Conservation (phyloP, 2,329 filamentous ascomycete species). For the Pyrenophora graminea region DNA sequence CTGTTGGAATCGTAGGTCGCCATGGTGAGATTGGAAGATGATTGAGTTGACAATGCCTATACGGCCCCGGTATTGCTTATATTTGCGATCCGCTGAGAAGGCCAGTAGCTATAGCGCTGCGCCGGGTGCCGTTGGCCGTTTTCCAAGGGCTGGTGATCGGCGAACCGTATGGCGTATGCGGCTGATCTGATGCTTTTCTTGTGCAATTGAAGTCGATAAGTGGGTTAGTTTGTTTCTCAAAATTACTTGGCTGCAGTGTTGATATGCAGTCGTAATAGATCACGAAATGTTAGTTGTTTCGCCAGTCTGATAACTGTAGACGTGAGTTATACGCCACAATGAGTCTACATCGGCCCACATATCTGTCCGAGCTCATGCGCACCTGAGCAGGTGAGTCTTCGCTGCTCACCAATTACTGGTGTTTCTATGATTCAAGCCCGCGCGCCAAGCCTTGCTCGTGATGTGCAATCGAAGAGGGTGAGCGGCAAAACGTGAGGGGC, state of each 20-base stretch:
- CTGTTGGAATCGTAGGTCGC: slow-evolving; percentile 29
- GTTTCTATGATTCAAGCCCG: not conserved
- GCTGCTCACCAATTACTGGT: slow-evolving; percentile 14
- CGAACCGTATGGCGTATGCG: slow-evolving; percentile 19
- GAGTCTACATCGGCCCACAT: slow-evolving; percentile 10
- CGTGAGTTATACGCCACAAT: slow-evolving; percentile 10
- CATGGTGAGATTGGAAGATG: slow-evolving; percentile 12
- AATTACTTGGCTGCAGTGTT: not conserved
- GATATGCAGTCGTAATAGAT: not conserved
- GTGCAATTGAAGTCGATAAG: not conserved
- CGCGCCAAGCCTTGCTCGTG: slow-evolving; percentile 9
- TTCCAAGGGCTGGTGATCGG: slow-evolving; percentile 16
- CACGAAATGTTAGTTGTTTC: not conserved
- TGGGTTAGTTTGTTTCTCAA: not conserved
- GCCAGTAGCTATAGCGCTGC: not conserved
- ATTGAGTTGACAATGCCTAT: not conserved
- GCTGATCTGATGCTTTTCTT: slow-evolving; percentile 4
- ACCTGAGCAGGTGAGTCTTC: slow-evolving; percentile 13
- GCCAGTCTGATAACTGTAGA: not conserved
- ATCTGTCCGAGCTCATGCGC: slow-evolving; percentile 5
- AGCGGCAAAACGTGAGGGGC: slow-evolving; percentile 16
- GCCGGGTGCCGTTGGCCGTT: not conserved
- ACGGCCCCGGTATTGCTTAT: slow-evolving; percentile 2
- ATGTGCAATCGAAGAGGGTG: slow-evolving; percentile 5
- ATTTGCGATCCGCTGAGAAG: not conserved